Conservation (phyloP, 495 filamentous ascomycete species). For the Hypoxylon crocopeplum region DNA sequence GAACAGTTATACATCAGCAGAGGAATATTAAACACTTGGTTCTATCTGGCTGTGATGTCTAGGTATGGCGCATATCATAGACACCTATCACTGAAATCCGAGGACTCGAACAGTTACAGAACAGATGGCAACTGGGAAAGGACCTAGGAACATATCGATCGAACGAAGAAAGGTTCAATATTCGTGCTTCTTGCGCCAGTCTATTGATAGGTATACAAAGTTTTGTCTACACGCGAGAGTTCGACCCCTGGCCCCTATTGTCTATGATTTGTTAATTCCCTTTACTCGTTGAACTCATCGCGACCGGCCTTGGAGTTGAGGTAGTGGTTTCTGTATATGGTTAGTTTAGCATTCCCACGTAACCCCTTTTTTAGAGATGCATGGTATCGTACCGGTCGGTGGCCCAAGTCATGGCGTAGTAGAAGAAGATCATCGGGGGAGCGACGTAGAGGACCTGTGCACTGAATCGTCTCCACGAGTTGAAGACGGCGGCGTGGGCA, state of each 20-base stretch:
- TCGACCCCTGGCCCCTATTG: constrained; percentile 3
- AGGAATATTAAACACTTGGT: no score
- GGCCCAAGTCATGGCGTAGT: constrained; percentile 85
- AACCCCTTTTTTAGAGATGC: background rate
- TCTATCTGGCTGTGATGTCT: no score
- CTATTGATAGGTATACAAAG: constrained; percentile 41
- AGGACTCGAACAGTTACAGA: no score
- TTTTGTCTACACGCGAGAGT: constrained; percentile 39
- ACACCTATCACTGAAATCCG: no score
- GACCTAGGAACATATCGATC: background rate
- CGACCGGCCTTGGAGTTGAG: constrained; percentile 91
- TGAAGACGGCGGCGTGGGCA: constrained; percentile 65
- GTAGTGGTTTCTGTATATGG: constrained; percentile 77
- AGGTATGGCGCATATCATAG: no score
- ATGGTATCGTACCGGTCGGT: constrained; percentile 70
- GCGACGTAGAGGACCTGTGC: constrained; percentile 80
- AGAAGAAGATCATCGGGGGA: constrained; percentile 78
- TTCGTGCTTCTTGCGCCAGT: constrained; percentile 21
- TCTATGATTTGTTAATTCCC: constrained; percentile 15
- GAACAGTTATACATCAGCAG: no score
- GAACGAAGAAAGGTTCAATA: constrained; percentile 16
- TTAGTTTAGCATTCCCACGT: constrained; percentile 8
- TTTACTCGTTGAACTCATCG: constrained; percentile 60
- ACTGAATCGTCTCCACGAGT: constrained; percentile 65
- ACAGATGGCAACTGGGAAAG: background rate